phyloP scores from a whole-genome alignment of 2,329 filamentous ascomycete species.

The Clathrospora elynae region DNA sequence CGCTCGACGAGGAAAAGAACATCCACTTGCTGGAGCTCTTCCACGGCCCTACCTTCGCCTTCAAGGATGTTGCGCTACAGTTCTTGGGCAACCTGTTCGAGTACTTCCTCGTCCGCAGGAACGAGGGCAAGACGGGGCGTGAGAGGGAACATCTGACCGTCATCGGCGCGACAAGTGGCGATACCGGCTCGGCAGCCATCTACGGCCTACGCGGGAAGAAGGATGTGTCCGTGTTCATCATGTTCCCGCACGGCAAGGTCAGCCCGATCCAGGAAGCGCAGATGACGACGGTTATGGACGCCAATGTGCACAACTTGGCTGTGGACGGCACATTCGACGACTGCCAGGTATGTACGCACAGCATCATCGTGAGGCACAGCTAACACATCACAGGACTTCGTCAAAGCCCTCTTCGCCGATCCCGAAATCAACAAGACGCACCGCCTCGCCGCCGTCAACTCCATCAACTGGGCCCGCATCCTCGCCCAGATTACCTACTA shows the following conservation, averaged over 20 bases:
- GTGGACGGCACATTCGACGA: conserved; percentile 94
- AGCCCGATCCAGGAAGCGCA: conserved; percentile 93
- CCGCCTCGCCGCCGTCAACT: conserved; percentile 91
- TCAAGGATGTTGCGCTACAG: conserved; percentile 90
- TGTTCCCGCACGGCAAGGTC: conserved; percentile 88
- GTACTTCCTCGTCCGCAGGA: conserved; percentile 78
- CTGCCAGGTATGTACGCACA: conserved; percentile 68
- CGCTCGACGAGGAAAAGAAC: conserved; percentile 72
- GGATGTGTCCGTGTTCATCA: conserved; percentile 94
- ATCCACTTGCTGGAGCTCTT: conserved; percentile 91
- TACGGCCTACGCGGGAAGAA: conserved; percentile 95
- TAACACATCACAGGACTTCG: conserved; percentile 69
- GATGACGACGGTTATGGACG: conserved; percentile 92
- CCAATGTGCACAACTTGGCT: conserved; percentile 90
- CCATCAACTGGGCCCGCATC: conserved; percentile 95
- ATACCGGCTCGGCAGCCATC: conserved; percentile 91
- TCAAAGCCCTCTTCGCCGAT: conserved; percentile 91
- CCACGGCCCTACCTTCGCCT: conserved; percentile 92
- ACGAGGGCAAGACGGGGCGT: conserved; percentile 70
- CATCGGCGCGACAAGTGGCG: conserved; percentile 51
- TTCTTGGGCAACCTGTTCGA: conserved; percentile 96
- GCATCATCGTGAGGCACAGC: background rate
- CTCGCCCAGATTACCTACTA: conserved; percentile 97
- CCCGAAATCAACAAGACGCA: conserved; percentile 79
- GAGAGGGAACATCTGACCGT: conserved; percentile 58